Percentiles rank a stretch among this genome's conserved stretches.
phyloP scores from a whole-genome alignment of 2,329 filamentous ascomycete genomes.

The Scedosporium dehoogii region DNA sequence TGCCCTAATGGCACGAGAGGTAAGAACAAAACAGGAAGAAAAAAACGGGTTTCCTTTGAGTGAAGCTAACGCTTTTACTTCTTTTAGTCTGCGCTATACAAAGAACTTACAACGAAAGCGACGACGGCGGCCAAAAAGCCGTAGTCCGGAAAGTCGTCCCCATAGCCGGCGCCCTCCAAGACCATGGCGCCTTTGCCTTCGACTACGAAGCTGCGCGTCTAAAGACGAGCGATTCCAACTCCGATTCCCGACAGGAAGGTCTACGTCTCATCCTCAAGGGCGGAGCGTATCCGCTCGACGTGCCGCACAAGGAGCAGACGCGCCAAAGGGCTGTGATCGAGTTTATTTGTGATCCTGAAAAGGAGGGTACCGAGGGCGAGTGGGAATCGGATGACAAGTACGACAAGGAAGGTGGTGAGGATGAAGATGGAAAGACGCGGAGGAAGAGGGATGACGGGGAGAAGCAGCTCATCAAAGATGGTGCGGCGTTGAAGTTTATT shows the following conservation, averaged over 20 bases:
- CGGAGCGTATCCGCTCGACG: slow-evolving; percentile 44
- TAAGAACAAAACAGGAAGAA: slow-evolving; percentile 19
- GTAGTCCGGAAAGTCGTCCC: slow-evolving; percentile 50
- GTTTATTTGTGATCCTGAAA: slow-evolving; percentile 67
- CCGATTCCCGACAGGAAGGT: slow-evolving; percentile 61
- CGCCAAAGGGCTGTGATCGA: slow-evolving; percentile 73
- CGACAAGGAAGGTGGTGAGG: slow-evolving; percentile 18
- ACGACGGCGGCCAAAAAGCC: slow-evolving; percentile 35
- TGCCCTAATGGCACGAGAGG: slow-evolving; percentile 63
- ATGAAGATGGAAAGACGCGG: slow-evolving; percentile 24
- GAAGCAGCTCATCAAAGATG: slow-evolving; percentile 41
- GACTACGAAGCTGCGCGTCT: slow-evolving; percentile 59
- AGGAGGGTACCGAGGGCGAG: slow-evolving; percentile 65
- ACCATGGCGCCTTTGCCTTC: slow-evolving; percentile 46
- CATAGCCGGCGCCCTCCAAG: slow-evolving; percentile 62
- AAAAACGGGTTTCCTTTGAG: not conserved
- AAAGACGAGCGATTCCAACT: slow-evolving; percentile 48
- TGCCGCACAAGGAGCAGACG: slow-evolving; percentile 34
- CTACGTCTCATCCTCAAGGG: slow-evolving; percentile 58
- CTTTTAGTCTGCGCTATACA: slow-evolving; percentile 66
- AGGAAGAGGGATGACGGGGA: slow-evolving; percentile 27
- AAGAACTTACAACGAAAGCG: slow-evolving; percentile 39
- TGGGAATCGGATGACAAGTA: slow-evolving; percentile 48
- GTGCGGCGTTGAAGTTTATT: slow-evolving; percentile 63
- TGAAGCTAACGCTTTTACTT: not conserved